Percentiles rank a stretch among this genome's conserved stretches.
phyloP scores from a whole-genome alignment of 1,139 yeast genomes.

The Protomyces inundatus region DNA sequence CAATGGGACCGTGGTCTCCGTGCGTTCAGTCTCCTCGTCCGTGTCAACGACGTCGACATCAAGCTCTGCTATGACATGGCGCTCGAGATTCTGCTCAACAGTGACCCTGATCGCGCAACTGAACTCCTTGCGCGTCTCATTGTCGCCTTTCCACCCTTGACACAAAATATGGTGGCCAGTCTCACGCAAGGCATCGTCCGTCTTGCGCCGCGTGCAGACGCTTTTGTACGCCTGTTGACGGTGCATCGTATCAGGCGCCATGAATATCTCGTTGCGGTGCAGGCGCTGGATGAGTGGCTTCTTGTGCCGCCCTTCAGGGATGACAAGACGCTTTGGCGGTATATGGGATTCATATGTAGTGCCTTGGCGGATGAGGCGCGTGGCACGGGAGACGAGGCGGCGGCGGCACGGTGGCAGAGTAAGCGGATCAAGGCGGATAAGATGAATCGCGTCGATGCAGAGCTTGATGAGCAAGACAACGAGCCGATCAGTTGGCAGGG shows the following conservation, averaged over 20 bases:
- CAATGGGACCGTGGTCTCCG: slow-evolving; percentile 14
- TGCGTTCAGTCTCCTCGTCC: slow-evolving; percentile 20
- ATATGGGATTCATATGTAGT: background rate
- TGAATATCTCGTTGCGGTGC: background rate
- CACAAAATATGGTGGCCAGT: background rate
- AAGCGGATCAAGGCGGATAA: slow-evolving; percentile 6
- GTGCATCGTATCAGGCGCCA: slow-evolving; percentile 3
- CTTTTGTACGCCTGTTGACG: slow-evolving; percentile 3
- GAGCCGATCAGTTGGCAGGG: too few species aligned
- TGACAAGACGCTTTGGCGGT: slow-evolving; percentile 8
- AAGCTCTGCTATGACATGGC: slow-evolving; percentile 26
- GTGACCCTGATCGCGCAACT: background rate
- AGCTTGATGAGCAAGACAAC: background rate
- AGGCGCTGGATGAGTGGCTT: slow-evolving; percentile 17
- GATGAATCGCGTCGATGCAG: background rate
- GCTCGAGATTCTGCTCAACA: slow-evolving; percentile 22
- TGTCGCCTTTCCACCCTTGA: slow-evolving; percentile 19
- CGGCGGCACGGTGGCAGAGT: background rate
- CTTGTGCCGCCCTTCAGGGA: slow-evolving; percentile 20
- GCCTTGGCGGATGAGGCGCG: background rate
- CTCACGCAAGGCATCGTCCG: background rate
- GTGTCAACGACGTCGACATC: slow-evolving; percentile 18
- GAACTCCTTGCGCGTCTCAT: slow-evolving; percentile 20
- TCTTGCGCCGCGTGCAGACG: slow-evolving; percentile 9
- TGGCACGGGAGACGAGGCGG: background rate